phyloP scores from a whole-genome alignment of 2,329 filamentous ascomycete species.

The Claviceps purpurea region DNA sequence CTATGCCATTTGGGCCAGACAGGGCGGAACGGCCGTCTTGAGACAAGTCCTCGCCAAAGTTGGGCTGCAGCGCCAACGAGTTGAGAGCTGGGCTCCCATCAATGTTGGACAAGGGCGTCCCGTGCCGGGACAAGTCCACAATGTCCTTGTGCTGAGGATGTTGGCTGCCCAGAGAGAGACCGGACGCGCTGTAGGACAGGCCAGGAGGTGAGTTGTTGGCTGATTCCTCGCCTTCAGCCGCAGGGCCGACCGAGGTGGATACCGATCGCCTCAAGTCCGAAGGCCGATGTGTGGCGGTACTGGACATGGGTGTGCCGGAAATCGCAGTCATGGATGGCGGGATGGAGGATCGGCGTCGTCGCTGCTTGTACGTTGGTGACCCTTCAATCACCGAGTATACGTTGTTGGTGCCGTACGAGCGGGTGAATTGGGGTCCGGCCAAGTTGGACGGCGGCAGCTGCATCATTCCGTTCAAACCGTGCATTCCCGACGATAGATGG shows the following conservation, averaged over 20 bases:
- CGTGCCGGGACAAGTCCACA: conserved; percentile 73
- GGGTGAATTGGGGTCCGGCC: conserved; percentile 64
- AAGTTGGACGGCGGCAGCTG: conserved; percentile 80
- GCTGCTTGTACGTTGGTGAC: conserved; percentile 97
- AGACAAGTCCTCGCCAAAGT: conserved; percentile 53
- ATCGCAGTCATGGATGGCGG: conserved; percentile 62
- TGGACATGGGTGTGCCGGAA: conserved; percentile 51
- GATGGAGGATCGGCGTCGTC: conserved; percentile 83
- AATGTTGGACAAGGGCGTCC: conserved; percentile 75
- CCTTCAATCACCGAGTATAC: conserved; percentile 95
- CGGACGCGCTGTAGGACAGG: conserved; percentile 57
- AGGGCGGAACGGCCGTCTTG: conserved; percentile 51
- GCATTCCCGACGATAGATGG: conserved; percentile 53
- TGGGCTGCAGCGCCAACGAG: conserved; percentile 56
- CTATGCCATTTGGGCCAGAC: conserved; percentile 60
- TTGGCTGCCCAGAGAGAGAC: conserved; percentile 46
- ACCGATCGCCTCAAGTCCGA: conserved; percentile 87
- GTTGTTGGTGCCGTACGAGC: conserved; percentile 59
- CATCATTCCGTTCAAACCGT: conserved; percentile 75
- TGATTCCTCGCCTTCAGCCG: conserved; percentile 67
- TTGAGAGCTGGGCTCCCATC: conserved; percentile 72
- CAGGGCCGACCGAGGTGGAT: conserved; percentile 72
- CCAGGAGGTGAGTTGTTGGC: conserved; percentile 68
- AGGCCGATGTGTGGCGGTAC: conserved; percentile 56
- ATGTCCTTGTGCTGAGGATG: conserved; percentile 62